Base-by-base conservation (phyloP, 2,329 filamentous ascomycete genomes). In the Endothia cerciana region DNA sequence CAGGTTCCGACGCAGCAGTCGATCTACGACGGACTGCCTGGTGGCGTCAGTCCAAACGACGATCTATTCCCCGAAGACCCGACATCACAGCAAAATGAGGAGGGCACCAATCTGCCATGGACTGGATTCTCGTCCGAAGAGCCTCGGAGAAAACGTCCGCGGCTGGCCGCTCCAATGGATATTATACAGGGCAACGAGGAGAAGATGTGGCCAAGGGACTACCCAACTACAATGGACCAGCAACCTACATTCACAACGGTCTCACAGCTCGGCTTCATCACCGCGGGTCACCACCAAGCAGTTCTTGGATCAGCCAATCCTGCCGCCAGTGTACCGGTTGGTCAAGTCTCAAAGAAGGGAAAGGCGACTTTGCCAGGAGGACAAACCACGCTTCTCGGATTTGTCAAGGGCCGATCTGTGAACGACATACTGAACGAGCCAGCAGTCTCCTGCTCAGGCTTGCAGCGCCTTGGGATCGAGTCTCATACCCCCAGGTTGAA, bases 61-160 rank as follows among this genome's bases (percentile, higher is more conserved):
- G 85, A 91, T 69, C 73, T 84, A 13, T 92, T 89, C 78, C 90
- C 91, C 0, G 72, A 87, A 3, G 87, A 90, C 58, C 90, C 90
- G n/a, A 56, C 43, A 11, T 30, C 33, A 25, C 51, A 61, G 28
- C 63, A 61, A 30, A n/a, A 45, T 11, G 43, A 17, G 28, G 28
- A 36, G 43, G 57, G 36, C 40, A 22, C 11, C n/a, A 15, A 33
- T 7, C 19, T 47, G 22, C 17, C 36, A 5, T 51, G 66, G 4
- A 81, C 84, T 28, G 76, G 80, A 19, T 69, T 80, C 60, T 72
- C 73, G 49, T 71, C 71, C 30, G 73, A 76, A 65, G 65, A 68
- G 69, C 47, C 65, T 59, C 51, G 74, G 69, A 51, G 71, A 63
- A 71, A 76, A 66, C 71, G 75, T 15, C 72, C 68, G 15, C 72